Evolutionary conservation across 2,329 filamentous ascomycete genomes (phyloP), one percentile per base, ranked within the genome.

Genomic region (Sclerotinia nivalis): DNA sequence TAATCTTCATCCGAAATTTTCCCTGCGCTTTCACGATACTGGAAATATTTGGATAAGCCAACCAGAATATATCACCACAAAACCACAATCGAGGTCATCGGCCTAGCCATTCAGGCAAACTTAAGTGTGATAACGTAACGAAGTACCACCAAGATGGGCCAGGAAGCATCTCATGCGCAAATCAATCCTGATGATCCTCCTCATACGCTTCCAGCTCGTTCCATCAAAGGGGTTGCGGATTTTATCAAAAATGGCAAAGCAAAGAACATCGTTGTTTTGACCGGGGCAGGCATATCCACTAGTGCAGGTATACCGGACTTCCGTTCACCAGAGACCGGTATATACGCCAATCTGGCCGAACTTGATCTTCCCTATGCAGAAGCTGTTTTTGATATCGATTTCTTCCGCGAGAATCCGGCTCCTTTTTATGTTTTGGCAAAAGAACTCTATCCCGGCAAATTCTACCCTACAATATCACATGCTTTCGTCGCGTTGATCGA

Each of bases 401-500:
- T 92, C 84, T 99, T 99, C 82, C 87, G 90, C 72, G 78, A 89
- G 56, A 91, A 97, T 73, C 96, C 96, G 0, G 84, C 89, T 45
- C 94, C 96, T 0, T 99, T 99, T 83, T 99, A 98, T 80, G 88
- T 92, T 1, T 86, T 99, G 49, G 95, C 95, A 20, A 91, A 91
- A 76, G 96, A 98, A 81, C 86, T 99, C 5, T 97, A 97, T 77
- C 96, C 96, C 0, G 95, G 94, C 25, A 91, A 91, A 76, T 97
- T 92, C 82, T 86, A 90, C 68, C 96, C 96, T 0, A 99, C 96
- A 1, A 84, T 98, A 68, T 91, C 93, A 2, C 96, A 99, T 81
- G 90, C 88, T 49, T 99, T 99, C 80, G 89, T 99, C 76, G 86
- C 88, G 20, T 84, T 99, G 34, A 88, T 98, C 22, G 87, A 94